These are phyloP conservation scores for Planoprotostelium fungivorum DNA, from an alignment of 78 protist species.

Conservation along the genomic window DNA sequence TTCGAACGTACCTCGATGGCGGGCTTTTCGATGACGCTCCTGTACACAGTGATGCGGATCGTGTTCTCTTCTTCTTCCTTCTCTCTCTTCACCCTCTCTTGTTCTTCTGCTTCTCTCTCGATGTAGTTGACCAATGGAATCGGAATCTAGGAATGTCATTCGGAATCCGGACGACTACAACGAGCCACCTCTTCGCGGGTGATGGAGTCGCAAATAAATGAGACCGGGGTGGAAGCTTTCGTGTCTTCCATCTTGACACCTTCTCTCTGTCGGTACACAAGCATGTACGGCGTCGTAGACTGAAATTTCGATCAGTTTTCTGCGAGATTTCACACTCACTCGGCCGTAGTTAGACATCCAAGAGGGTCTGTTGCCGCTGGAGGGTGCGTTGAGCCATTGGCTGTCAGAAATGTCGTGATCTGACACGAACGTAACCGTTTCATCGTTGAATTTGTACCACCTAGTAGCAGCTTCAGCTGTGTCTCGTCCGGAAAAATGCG, in stretches of 20 bases:
- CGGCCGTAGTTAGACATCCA: conserved; percentile 26
- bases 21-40: not conserved
- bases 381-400: not conserved
- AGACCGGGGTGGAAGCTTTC: not conserved
- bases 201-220: not conserved
- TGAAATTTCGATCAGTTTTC: not conserved
- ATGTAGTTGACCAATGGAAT: not conserved
- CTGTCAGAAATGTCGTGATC: conserved; percentile 27
- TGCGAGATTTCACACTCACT: not conserved
- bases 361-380: not conserved
- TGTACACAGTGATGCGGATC: not conserved
- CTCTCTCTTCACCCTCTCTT: not conserved
- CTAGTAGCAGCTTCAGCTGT: not conserved
- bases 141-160: not conserved
- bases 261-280: conserved; percentile 57
- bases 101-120: not conserved
- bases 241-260: not conserved
- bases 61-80: not conserved
- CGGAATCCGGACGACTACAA: not conserved
- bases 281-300: conserved; percentile 72
- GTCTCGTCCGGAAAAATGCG: too few species aligned
- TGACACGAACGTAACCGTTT: not conserved
- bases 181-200: not conserved
- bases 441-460: conserved; percentile 22
- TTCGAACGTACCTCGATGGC: not conserved